These are phyloP conservation scores for Lactifluus subvellereus DNA, from an alignment of 768 basidiomycete species.

Conservation along the genomic window DNA sequence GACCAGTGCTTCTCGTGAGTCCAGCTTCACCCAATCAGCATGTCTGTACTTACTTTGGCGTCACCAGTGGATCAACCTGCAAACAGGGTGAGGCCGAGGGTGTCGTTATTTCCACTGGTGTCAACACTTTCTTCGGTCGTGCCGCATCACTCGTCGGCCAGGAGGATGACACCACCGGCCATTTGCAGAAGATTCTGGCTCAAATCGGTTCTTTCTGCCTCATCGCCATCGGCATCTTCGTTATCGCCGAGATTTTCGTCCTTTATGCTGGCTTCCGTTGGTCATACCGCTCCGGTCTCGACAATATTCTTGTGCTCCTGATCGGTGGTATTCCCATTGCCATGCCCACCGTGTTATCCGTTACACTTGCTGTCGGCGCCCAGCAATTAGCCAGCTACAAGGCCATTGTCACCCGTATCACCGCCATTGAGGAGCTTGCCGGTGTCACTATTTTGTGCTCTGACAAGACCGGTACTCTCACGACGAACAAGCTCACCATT, in stretches of 20 bases:
- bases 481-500: conserved; percentile 99
- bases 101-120: conserved; percentile 95
- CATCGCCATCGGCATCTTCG: conserved; percentile 93
- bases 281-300: conserved; percentile 87
- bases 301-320: conserved; percentile 97
- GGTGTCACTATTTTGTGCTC: conserved; percentile 99
- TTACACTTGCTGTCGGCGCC: conserved; percentile 97
- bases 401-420: conserved; percentile 99
- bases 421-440: conserved; percentile 96
- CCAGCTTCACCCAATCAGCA: conserved; percentile 8
- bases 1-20: conserved; percentile 98
- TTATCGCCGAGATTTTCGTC: conserved; percentile 88
- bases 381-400: conserved; percentile 99
- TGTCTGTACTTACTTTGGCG: conserved; percentile 13
- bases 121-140: conserved; percentile 99
- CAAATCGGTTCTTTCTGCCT: conserved; percentile 98
- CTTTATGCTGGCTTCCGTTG: conserved; percentile 91
- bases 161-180: conserved; percentile 96
- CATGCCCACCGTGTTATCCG: conserved; percentile 98
- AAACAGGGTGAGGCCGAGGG: conserved; percentile 99
- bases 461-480: conserved; percentile 97
- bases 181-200: conserved; percentile 97
- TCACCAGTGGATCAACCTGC: conserved; percentile 83
- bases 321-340: conserved; percentile 99
- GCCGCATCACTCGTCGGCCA: conserved; percentile 96